These are phyloP conservation scores for Geosmithia flava DNA, from an alignment of 2,329 filamentous ascomycete species.

Conservation along the genomic window DNA sequence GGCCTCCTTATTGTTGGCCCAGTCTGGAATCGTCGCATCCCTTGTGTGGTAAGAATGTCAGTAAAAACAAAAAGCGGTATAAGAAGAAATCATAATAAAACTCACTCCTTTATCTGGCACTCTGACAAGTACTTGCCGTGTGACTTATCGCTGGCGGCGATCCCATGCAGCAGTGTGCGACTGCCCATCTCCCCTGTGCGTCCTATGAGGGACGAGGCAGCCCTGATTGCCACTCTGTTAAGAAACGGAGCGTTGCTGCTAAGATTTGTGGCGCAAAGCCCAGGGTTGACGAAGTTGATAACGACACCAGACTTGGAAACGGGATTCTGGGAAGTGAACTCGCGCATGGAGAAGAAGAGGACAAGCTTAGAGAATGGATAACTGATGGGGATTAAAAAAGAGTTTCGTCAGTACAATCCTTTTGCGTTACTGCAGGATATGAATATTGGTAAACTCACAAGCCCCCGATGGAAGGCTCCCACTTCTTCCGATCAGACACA, in stretches of 20 bases:
- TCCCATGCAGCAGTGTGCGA: slow-evolving; percentile 27
- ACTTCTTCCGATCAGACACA: background rate
- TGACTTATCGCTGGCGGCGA: slow-evolving; percentile 21
- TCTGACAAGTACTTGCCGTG: slow-evolving; percentile 34
- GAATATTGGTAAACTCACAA: background rate
- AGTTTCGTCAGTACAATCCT: too few species aligned
- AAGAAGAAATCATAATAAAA: too few species aligned
- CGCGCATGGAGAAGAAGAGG: slow-evolving; percentile 13
- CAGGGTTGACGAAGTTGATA: slow-evolving; percentile 25
- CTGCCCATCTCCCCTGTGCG: slow-evolving; percentile 28
- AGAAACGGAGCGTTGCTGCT: background rate
- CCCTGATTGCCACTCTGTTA: background rate
- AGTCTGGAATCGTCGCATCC: too few species aligned
- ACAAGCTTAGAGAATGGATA: slow-evolving; percentile 18
- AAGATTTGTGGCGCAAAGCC: slow-evolving; percentile 22
- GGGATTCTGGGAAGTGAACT: slow-evolving; percentile 19
- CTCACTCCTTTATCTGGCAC: slow-evolving; percentile 3
- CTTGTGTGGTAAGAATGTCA: too few species aligned
- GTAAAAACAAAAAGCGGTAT: too few species aligned
- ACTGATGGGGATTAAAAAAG: slow-evolving; percentile 2
- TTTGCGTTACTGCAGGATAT: too few species aligned
- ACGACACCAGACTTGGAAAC: slow-evolving; percentile 18
- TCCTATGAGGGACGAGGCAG: slow-evolving; percentile 1
- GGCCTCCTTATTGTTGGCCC: too few species aligned
- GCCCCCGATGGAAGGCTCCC: background rate